phyloP scores from a whole-genome alignment of 2,329 filamentous ascomycete species.

The Bimuria novae-zelandiae region DNA sequence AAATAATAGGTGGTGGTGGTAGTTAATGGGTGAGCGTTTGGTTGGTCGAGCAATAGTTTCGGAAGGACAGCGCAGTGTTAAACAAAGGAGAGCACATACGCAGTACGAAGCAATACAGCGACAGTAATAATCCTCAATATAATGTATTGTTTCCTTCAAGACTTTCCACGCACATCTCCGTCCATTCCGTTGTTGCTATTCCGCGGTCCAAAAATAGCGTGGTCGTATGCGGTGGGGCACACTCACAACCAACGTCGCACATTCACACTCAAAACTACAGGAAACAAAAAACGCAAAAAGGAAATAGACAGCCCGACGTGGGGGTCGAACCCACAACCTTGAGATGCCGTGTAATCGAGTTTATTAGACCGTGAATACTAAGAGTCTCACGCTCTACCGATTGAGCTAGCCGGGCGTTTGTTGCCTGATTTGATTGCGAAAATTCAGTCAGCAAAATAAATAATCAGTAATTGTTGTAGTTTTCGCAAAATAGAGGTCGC shows the following conservation, averaged over 20 bases:
- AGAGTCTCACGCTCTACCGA: slow-evolving; percentile 51
- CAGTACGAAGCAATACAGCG: background rate
- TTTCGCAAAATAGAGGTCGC: too few species aligned
- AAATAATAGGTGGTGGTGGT: too few species aligned
- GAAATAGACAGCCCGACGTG: slow-evolving; percentile 8
- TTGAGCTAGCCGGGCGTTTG: slow-evolving; percentile 33
- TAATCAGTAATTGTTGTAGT: background rate
- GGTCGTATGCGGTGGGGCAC: background rate
- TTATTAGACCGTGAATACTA: slow-evolving; percentile 22
- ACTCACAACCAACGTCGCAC: background rate
- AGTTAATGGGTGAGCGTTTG: too few species aligned
- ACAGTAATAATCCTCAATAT: background rate
- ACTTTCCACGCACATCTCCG: too few species aligned
- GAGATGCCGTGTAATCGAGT: slow-evolving; percentile 7
- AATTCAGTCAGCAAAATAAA: background rate
- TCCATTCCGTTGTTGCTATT: background rate
- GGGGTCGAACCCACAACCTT: slow-evolving; percentile 11
- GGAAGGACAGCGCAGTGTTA: too few species aligned
- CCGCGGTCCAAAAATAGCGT: background rate
- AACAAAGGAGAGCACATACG: too few species aligned
- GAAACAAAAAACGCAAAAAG: background rate
- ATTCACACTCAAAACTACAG: background rate
- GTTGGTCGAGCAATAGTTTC: too few species aligned
- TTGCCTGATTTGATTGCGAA: background rate
- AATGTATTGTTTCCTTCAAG: too few species aligned